Evolutionary conservation across 495 filamentous ascomycete species (phyloP).

Genomic region (Bombardia bombarda): DNA sequence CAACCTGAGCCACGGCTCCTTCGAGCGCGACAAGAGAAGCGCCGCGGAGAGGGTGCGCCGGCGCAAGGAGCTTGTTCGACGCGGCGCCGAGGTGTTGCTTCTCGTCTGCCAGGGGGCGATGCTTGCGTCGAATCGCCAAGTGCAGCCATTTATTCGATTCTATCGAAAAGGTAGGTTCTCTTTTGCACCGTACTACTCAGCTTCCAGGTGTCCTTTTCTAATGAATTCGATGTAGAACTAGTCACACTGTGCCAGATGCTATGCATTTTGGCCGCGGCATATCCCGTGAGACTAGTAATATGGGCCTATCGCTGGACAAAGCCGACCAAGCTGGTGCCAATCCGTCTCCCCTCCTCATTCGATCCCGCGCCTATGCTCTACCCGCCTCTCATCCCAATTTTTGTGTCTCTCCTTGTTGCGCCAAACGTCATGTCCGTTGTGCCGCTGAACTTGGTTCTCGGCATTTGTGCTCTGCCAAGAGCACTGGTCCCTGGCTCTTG

Average conservation of each 20-base stretch:
- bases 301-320: conserved; percentile 34
- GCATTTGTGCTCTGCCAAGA: conserved; percentile 68
- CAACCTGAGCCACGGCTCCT: conserved; percentile 11
- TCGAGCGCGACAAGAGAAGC: conserved; percentile 18
- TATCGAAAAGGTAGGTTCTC: no score
- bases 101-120: conserved; percentile 35
- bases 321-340: conserved; percentile 26
- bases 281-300: conserved; percentile 36
- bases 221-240: no score
- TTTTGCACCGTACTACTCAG: no score
- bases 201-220: no score
- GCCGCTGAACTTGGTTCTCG: conserved; percentile 71
- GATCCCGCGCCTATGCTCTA: conserved; percentile 91
- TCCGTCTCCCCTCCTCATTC: conserved; percentile 61
- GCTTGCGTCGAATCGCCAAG: conserved; percentile 18
- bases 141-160: conserved; percentile 22
- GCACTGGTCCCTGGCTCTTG: conserved; percentile 57
- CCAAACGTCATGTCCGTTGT: conserved; percentile 47
- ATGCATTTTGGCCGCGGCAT: conserved; percentile 25
- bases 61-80: conserved; percentile 37
- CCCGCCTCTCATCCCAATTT: conserved; percentile 65
- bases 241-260: conserved; percentile 12
- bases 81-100: conserved; percentile 34
- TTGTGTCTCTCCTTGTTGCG: conserved; percentile 71
- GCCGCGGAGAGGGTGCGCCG: conserved; percentile 28